Conservation (phyloP, 23 red algal species). For the Gracilaria domingensis region DNA sequence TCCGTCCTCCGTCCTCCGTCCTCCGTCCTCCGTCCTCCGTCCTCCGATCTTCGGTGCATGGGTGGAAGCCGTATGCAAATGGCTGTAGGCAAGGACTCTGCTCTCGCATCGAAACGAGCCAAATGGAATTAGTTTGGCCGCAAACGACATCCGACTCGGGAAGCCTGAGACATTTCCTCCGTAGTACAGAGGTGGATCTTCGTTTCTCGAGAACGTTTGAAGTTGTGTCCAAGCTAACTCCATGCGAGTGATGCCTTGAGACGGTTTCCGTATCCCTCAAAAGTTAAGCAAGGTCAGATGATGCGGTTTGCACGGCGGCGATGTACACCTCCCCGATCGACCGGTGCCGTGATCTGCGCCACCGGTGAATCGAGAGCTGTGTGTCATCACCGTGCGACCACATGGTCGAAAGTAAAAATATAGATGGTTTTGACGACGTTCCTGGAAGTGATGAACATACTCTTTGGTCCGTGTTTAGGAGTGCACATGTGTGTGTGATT, state of each 20-base stretch:
- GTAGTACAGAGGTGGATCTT: background rate
- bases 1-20: too few species aligned
- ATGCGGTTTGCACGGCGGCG: background rate
- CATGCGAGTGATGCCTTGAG: background rate
- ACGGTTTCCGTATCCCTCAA: too few species aligned
- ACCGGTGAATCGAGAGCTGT: background rate
- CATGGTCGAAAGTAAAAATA: background rate
- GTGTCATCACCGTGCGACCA: background rate
- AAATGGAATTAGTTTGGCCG: too few species aligned
- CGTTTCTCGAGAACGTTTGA: background rate
- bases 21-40: too few species aligned
- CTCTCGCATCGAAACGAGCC: too few species aligned
- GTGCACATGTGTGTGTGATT: slow-evolving; percentile 69
- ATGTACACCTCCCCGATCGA: slow-evolving; percentile 5
- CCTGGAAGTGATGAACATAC: slow-evolving; percentile 58
- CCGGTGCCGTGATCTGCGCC: background rate
- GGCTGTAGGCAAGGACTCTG: too few species aligned
- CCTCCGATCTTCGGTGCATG: too few species aligned
- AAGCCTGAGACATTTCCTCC: background rate
- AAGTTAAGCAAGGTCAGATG: background rate
- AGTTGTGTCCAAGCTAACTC: background rate
- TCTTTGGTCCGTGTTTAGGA: slow-evolving; percentile 83
- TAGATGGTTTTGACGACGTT: slow-evolving; percentile 7
- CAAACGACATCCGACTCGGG: too few species aligned
- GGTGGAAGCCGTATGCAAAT: too few species aligned